phyloP scores from a whole-genome alignment of 106 monocot species.

The Phalaenopsis equestris region DNA sequence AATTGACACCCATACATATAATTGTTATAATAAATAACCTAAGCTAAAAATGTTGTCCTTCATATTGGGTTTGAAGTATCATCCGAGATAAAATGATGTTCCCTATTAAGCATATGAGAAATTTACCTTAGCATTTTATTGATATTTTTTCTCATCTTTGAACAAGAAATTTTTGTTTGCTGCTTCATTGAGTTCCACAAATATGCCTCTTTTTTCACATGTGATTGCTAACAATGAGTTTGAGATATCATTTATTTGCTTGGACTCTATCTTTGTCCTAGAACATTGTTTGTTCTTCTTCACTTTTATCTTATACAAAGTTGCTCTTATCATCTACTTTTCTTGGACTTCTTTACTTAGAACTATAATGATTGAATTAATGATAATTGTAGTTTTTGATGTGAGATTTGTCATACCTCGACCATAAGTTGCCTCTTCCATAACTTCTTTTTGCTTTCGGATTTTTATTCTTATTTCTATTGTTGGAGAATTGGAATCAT shows the following conservation, averaged over 20 bases:
- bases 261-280: background rate
- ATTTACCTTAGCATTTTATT: background rate
- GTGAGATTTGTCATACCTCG: background rate
- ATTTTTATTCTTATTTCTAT: background rate
- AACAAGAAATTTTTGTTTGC: slow-evolving; percentile 1
- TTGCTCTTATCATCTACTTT: background rate
- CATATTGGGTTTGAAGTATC: background rate
- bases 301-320: background rate
- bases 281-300: background rate
- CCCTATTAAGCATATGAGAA: background rate
- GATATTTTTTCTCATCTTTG: slow-evolving; percentile 2
- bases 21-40: slow-evolving; percentile 3
- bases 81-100: background rate
- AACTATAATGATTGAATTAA: background rate
- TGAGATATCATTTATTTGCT: background rate
- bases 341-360: background rate
- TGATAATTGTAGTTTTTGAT: background rate
- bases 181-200: background rate
- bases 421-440: background rate
- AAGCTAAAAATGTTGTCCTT: slow-evolving; percentile 17
- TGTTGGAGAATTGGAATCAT: background rate
- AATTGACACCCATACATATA: no score
- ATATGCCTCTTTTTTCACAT: background rate
- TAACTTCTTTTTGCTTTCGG: background rate
- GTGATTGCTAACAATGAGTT: background rate